Percentiles rank a stretch among this genome's conserved stretches.
Evolutionary conservation across 176 grass and related monocot species (phyloP).

Genomic region (Coix lacrymajobi): DNA sequence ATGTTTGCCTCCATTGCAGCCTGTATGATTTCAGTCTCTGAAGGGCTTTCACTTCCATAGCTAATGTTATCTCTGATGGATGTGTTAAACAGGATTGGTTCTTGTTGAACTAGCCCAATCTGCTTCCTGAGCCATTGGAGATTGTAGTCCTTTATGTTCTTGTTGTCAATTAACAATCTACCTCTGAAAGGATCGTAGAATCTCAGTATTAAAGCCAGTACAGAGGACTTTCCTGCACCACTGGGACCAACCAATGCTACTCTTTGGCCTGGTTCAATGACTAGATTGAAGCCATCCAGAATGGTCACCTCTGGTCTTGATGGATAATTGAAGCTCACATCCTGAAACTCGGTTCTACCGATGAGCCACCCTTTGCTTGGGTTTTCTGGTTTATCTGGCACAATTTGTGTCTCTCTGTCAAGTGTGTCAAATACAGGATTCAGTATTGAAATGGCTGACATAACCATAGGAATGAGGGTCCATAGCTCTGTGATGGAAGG

Average conservation of each 20-base stretch:
- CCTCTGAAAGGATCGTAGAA: slow-evolving; percentile 56
- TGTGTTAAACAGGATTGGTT: slow-evolving; percentile 43
- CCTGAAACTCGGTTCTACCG: slow-evolving; percentile 38
- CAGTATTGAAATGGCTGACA: slow-evolving; percentile 51
- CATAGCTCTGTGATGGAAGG: slow-evolving; percentile 64
- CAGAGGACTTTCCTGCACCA: slow-evolving; percentile 61
- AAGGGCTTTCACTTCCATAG: slow-evolving; percentile 37
- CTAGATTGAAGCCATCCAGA: slow-evolving; percentile 39
- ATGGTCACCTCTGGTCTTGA: slow-evolving; percentile 45
- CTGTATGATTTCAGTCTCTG: slow-evolving; percentile 37
- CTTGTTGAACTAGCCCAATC: slow-evolving; percentile 56
- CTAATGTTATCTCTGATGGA: slow-evolving; percentile 59
- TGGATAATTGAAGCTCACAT: slow-evolving; percentile 51
- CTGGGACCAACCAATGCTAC: slow-evolving; percentile 57
- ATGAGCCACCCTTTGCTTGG: slow-evolving; percentile 24
- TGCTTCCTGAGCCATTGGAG: slow-evolving; percentile 45
- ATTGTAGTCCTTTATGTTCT: slow-evolving; percentile 41
- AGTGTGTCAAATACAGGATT: slow-evolving; percentile 53
- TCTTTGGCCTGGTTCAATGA: slow-evolving; percentile 44
- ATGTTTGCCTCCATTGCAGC: slow-evolving; percentile 54
- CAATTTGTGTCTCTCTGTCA: slow-evolving; percentile 53
- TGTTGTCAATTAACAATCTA: slow-evolving; percentile 33
- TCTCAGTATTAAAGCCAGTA: slow-evolving; percentile 47
- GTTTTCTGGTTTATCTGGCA: slow-evolving; percentile 37
- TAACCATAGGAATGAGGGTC: slow-evolving; percentile 55